A percentile compares a stretch with the other conserved stretches of the same genome.
phyloP scores from a whole-genome alignment of 495 filamentous ascomycete genomes.

The Lophiotrema nucula region DNA sequence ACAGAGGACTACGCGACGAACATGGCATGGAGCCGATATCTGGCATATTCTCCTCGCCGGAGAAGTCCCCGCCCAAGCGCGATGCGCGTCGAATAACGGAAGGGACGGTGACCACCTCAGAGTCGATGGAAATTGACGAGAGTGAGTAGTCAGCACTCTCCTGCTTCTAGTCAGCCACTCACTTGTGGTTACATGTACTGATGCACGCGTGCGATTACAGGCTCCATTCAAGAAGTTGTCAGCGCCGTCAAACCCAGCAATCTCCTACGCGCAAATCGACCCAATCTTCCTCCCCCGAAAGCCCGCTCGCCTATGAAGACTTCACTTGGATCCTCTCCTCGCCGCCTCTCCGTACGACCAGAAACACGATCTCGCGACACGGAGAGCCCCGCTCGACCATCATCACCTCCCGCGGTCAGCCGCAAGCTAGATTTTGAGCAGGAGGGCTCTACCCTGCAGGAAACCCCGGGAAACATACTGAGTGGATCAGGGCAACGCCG shows the following conservation, averaged over 20 bases:
- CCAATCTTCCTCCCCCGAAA: conserved; percentile 47
- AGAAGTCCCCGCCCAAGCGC: conserved; percentile 52
- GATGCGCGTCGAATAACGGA: conserved; percentile 41
- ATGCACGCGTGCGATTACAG: too few relatives aligned
- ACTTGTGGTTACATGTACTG: too few relatives aligned
- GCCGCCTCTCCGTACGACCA: conserved; percentile 49
- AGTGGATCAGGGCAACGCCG: conserved; percentile 9
- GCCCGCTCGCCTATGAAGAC: conserved; percentile 57
- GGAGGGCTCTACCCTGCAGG: conserved; percentile 23
- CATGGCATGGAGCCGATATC: conserved; percentile 86
- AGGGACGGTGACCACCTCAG: conserved; percentile 40
- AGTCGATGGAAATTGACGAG: conserved; percentile 48
- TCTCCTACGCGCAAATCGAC: conserved; percentile 39
- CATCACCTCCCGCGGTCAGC: conserved; percentile 37
- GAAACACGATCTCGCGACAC: conserved; percentile 1
- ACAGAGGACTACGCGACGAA: conserved; percentile 80
- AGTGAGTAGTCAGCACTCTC: conserved; percentile 44
- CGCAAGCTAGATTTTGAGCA: conserved; percentile 47
- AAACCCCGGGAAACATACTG: conserved; percentile 22
- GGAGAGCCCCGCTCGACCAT: conserved; percentile 16
- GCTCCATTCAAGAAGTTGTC: conserved; percentile 48
- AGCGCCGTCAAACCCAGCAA: conserved; percentile 25
- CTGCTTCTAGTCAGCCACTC: too few relatives aligned
- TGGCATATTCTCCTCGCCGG: conserved; percentile 84
- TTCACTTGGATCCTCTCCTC: conserved; percentile 54